Percentiles rank a stretch among this genome's conserved stretches.
Evolutionary conservation across 805 yeast genomes (phyloP).

Genomic region (Maudiozyma barnettii): DNA sequence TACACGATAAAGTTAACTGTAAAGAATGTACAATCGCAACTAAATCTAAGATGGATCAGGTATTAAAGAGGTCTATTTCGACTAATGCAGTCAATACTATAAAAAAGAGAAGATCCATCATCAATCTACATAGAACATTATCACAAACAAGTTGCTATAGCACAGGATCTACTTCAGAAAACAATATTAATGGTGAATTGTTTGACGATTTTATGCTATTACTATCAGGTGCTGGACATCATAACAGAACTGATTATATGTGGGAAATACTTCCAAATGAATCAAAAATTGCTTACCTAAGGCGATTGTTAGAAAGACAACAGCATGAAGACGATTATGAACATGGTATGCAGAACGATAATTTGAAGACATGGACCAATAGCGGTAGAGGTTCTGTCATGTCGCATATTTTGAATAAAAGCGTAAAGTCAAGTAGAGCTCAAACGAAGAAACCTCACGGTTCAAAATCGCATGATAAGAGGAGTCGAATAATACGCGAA

Average conservation of each 20-base stretch:
- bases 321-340: background rate
- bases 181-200: slow-evolving; percentile 2
- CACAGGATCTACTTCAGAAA: slow-evolving; percentile 5
- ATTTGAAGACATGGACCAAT: background rate
- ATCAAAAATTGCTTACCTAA: slow-evolving; percentile 7
- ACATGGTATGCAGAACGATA: background rate
- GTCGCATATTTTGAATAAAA: background rate
- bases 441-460: background rate
- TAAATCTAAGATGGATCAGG: slow-evolving; percentile 1
- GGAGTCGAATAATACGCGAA: background rate
- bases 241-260: background rate
- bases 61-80: slow-evolving; percentile 10
- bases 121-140: slow-evolving; percentile 5
- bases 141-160: slow-evolving; percentile 13
- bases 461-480: background rate
- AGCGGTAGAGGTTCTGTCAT: background rate
- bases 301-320: background rate
- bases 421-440: background rate
- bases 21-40: slow-evolving; percentile 1
- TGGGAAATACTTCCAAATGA: slow-evolving; percentile 10
- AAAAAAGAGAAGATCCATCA: slow-evolving; percentile 3
- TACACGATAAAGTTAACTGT: slow-evolving; percentile 6
- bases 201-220: slow-evolving; percentile 7
- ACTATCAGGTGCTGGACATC: slow-evolving; percentile 2
- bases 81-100: slow-evolving; percentile 8